Evolutionary conservation across 139 green algal genomes (phyloP).

Genomic region (Bryopsis sp.): DNA sequence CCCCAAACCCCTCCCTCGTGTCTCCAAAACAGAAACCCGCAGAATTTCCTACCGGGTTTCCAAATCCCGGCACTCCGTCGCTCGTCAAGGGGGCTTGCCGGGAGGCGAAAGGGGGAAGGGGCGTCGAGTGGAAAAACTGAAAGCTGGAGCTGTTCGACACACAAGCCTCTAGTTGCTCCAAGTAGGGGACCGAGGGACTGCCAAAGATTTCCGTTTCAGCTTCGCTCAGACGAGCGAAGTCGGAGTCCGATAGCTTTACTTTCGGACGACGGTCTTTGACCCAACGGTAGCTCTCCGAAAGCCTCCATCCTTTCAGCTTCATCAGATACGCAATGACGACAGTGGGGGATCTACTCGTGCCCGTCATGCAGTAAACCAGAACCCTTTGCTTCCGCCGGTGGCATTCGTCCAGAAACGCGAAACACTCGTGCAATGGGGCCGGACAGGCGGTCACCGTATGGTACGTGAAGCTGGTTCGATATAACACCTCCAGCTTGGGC

Average conservation of each 20-base stretch:
- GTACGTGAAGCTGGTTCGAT: slow-evolving; percentile 86
- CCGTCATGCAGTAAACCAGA: slow-evolving; percentile 71
- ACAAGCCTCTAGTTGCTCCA: background rate
- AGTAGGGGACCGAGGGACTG: slow-evolving; percentile 30
- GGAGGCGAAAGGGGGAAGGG: no score
- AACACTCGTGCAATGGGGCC: slow-evolving; percentile 61
- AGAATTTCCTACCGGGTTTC: no score
- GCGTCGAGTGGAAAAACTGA: no score
- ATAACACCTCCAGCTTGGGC: slow-evolving; percentile 67
- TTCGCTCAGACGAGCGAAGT: slow-evolving; percentile 45
- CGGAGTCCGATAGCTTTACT: slow-evolving; percentile 34
- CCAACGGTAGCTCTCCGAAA: slow-evolving; percentile 70
- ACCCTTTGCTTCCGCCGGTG: slow-evolving; percentile 25
- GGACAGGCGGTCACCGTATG: slow-evolving; percentile 48
- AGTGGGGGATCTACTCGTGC: slow-evolving; percentile 39
- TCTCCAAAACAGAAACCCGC: no score
- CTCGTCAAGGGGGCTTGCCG: no score
- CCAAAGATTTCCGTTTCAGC: slow-evolving; percentile 43
- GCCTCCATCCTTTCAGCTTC: slow-evolving; percentile 53
- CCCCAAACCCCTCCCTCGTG: no score
- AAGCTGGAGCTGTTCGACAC: no score
- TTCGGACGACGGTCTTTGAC: slow-evolving; percentile 56
- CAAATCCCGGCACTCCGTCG: no score
- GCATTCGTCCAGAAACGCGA: slow-evolving; percentile 51
- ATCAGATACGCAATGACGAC: slow-evolving; percentile 78